Percentiles rank a stretch among this genome's conserved stretches.
These are phyloP conservation scores for Saccharomycopsis amapae DNA, from an alignment of 805 yeast species.

Conservation along the genomic window DNA sequence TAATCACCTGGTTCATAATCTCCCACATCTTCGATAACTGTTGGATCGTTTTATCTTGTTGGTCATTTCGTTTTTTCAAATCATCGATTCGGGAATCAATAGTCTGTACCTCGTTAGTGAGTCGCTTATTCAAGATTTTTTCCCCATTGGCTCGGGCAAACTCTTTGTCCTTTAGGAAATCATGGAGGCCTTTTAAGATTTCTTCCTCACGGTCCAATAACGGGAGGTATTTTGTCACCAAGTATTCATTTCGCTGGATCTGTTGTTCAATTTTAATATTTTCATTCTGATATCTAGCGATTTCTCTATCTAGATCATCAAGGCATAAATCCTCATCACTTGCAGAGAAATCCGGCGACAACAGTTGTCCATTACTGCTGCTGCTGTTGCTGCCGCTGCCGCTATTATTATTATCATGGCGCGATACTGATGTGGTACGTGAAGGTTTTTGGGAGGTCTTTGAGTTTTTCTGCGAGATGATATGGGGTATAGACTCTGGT, in stretches of 20 bases:
- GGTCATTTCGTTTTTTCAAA: slow-evolving; percentile 2
- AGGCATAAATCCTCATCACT: slow-evolving; percentile 4
- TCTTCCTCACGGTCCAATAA: slow-evolving; percentile 20
- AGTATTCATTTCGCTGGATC: slow-evolving; percentile 17
- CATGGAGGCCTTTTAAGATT: slow-evolving; percentile 20
- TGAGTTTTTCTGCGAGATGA: not conserved
- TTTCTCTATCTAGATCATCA: slow-evolving; percentile 13
- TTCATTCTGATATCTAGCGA: slow-evolving; percentile 11
- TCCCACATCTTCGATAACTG: slow-evolving; percentile 9
- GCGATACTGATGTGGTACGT: not conserved
- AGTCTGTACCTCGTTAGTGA: slow-evolving; percentile 1
- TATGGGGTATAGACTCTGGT: slow-evolving; percentile 1
- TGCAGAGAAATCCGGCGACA: not conserved
- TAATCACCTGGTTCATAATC: not conserved
- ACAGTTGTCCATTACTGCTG: not conserved
- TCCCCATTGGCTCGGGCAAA: slow-evolving; percentile 14
- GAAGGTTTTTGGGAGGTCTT: not conserved
- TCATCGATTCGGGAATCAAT: slow-evolving; percentile 8
- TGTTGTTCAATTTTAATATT: slow-evolving; percentile 18
- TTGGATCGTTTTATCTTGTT: slow-evolving; percentile 6
- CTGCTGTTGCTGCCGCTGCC: not conserved
- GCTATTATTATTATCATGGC: not conserved
- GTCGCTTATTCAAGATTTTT: slow-evolving; percentile 8
- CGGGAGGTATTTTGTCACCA: slow-evolving; percentile 18
- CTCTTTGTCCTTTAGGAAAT: slow-evolving; percentile 17